Base-by-base conservation (phyloP, 345 rosid genomes). In the Hypericum perforatum region DNA sequence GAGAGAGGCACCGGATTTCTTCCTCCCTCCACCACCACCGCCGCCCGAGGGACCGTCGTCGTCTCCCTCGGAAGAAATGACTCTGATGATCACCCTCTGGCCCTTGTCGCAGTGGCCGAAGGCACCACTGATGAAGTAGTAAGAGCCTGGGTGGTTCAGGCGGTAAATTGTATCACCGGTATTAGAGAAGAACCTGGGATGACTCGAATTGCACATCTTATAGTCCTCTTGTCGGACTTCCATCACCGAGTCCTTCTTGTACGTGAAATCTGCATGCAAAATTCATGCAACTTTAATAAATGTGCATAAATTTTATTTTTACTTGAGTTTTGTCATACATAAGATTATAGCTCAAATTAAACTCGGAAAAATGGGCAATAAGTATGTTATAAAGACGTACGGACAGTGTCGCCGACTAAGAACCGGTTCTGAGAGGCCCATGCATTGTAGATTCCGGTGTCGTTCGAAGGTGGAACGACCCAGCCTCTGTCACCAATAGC, bases 351-450 rank as follows among this genome's bases (percentile, higher is more conserved):
- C n/a, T n/a, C n/a, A n/a, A n/a, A n/a, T n/a, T n/a, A n/a, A n/a
- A n/a, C n/a, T n/a, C n/a, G n/a, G n/a, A n/a, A 22, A 22, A 22
- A 22, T 4, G 32, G 4, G 32, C 32, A 4, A 22, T 22, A 22
- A 22, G 32, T 4, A 22, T n/a, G n/a, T n/a, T n/a, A n/a, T 22
- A 22, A 4, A 22, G 32, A 22, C 89, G 68, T 76, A 81, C 94
- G 80, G 55, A 82, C n/a, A 8, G 80, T 62, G 52, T 89, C 97
- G 3, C 71, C 70, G 45, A 78, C 65, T 63, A 73, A 73, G 68
- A 89, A 86, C 54, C 95, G 81, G 61, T 86, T 78, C 6, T 65
- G 48, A 9, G 95, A 81, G 11, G 95, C 95, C 95, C 95, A 89
- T 14, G 72, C 52, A 62, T 89, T 89, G 76, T 75, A 89, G 53